These are phyloP conservation scores for Allium sativum DNA, from an alignment of 106 monocot species.

Conservation along the genomic window DNA sequence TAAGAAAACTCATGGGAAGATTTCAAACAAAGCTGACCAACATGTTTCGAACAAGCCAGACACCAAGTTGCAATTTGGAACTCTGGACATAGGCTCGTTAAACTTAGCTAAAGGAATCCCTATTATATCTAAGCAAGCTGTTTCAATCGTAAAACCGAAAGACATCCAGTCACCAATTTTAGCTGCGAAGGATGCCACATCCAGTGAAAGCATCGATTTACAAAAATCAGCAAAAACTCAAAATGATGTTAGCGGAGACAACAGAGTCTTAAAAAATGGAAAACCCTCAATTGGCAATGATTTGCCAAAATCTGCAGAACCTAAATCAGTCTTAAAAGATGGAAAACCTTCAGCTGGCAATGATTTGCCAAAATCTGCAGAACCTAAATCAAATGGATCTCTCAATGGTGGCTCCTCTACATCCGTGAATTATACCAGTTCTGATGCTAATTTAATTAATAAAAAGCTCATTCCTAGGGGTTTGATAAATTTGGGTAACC, in stretches of 20 bases:
- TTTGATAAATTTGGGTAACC: conserved; percentile 82
- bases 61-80: conserved; percentile 53
- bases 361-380: conserved; percentile 5
- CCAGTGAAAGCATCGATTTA: too few relatives aligned
- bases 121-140: conserved; percentile 5
- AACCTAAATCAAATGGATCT: conserved; percentile 26
- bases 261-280: not conserved
- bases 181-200: not conserved
- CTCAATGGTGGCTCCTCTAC: conserved; percentile 1
- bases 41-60: not conserved
- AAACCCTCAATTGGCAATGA: conserved; percentile 2
- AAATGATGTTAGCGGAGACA: too few relatives aligned
- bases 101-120: conserved; percentile 16
- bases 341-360: conserved; percentile 1
- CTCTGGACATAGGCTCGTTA: conserved; percentile 42
- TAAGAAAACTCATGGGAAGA: conserved; percentile 13
- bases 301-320: conserved; percentile 1
- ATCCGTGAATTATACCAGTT: conserved; percentile 7
- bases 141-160: conserved; percentile 5
- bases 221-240: too few relatives aligned
- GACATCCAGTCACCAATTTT: not conserved
- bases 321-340: not conserved
- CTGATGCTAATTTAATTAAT: conserved; percentile 12
- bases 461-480: conserved; percentile 59
- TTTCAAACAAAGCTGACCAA: conserved; percentile 9